These are phyloP conservation scores for Adansonia madagascariensis DNA, from an alignment of 441 rosid genomes.

Conservation along the genomic window DNA sequence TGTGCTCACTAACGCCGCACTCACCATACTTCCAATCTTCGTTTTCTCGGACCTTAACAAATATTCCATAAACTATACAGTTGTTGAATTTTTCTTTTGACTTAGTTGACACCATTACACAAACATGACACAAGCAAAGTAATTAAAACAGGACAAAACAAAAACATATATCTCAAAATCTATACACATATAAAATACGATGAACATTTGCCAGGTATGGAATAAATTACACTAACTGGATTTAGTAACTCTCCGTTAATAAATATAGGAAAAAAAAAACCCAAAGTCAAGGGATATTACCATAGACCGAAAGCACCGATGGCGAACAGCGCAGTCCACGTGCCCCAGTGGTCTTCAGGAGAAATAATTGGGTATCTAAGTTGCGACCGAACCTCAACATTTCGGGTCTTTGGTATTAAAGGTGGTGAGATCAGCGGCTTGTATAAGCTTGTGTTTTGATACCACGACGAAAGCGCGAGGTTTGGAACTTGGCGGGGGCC, in stretches of 20 bases:
- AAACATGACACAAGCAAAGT: no score
- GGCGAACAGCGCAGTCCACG: slow-evolving; percentile 59
- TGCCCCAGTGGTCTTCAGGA: slow-evolving; percentile 60
- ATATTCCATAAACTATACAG: slow-evolving; percentile 10
- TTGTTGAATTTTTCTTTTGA: neutral
- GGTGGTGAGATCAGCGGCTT: slow-evolving; percentile 3
- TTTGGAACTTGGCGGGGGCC: neutral
- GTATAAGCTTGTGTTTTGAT: neutral
- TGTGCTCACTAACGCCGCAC: slow-evolving; percentile 77
- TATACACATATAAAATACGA: no score
- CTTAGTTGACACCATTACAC: no score
- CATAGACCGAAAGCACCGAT: slow-evolving; percentile 65
- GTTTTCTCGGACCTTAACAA: slow-evolving; percentile 74
- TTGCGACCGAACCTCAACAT: slow-evolving; percentile 44
- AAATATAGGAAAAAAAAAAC: neutral
- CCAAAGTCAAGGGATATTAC: slow-evolving; percentile 32
- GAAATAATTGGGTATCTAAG: slow-evolving; percentile 50
- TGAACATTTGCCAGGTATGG: no score
- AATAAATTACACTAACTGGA: neutral
- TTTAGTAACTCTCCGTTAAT: neutral
- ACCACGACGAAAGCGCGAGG: neutral
- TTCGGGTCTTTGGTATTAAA: neutral
- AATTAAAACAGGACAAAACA: no score
- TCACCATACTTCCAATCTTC: slow-evolving; percentile 70
- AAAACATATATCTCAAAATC: no score